Percentiles rank a stretch among this genome's conserved stretches.
Conservation (phyloP, 2,329 filamentous ascomycete species). For the Cytospora chrysosperma region DNA sequence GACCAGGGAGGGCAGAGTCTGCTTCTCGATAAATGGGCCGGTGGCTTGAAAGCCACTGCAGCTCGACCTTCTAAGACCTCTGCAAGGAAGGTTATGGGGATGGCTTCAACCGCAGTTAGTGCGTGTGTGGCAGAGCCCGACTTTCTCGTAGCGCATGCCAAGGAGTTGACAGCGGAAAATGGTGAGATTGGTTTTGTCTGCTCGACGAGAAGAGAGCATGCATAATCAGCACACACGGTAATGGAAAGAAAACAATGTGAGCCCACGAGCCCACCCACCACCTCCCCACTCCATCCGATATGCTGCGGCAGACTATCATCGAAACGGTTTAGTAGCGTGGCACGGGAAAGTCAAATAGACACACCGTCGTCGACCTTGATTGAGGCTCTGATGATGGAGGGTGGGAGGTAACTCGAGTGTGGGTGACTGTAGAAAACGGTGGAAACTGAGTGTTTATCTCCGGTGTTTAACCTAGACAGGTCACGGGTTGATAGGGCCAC, state of each 20-base stretch:
- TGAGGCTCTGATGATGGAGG: not conserved
- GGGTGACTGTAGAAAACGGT: not conserved
- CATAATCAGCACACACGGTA: not conserved
- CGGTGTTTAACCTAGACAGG: not conserved
- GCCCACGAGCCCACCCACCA: conserved; percentile 11
- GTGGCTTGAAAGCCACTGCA: conserved; percentile 8
- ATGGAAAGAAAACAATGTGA: not conserved
- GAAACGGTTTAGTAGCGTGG: conserved; percentile 4
- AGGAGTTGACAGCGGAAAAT: not conserved
- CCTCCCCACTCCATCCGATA: not conserved
- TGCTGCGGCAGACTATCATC: conserved; percentile 6
- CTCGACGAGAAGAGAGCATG: not conserved
- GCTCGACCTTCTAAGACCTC: conserved; percentile 6
- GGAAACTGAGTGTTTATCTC: not conserved
- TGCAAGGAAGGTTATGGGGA: not conserved
- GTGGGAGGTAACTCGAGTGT: not conserved
- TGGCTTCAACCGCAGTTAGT: not conserved
- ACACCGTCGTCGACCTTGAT: not conserved
- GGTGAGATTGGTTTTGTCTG: not conserved
- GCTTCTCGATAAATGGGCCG: not conserved
- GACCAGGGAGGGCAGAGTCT: not conserved
- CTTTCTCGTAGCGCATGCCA: not conserved
- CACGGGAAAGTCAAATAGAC: not conserved
- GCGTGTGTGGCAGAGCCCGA: not conserved
- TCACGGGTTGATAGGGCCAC: not conserved